phyloP scores from a whole-genome alignment of 2,329 filamentous ascomycete species.

The Ceratocystis colombiana region DNA sequence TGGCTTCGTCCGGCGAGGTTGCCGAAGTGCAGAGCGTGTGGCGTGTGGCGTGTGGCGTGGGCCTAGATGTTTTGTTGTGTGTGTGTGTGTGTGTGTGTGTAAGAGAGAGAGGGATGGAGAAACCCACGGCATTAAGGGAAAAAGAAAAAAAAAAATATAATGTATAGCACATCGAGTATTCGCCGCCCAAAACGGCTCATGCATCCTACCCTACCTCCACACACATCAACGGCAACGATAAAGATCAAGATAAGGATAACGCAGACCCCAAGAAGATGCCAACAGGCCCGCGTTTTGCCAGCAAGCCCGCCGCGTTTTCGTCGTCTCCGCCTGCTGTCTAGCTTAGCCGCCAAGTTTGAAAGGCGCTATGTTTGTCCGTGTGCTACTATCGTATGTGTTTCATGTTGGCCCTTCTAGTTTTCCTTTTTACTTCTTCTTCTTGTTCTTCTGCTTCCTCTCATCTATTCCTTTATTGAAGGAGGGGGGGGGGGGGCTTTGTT shows the following conservation, averaged over 20 bases:
- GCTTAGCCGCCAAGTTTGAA: background rate
- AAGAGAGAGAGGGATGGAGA: background rate
- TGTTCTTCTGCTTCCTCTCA: no score
- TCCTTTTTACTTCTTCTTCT: background rate
- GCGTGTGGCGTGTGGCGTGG: background rate
- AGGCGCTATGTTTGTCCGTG: conserved; percentile 4
- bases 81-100: background rate
- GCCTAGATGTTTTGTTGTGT: background rate
- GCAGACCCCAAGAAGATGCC: no score
- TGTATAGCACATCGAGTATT: background rate
- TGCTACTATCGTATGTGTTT: conserved; percentile 13
- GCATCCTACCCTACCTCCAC: background rate
- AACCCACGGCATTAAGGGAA: background rate
- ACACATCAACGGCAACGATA: background rate
- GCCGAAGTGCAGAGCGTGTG: no score
- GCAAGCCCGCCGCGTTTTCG: background rate
- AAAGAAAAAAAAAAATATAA: background rate
- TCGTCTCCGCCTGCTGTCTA: background rate
- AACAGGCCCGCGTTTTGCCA: background rate
- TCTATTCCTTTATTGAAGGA: background rate
- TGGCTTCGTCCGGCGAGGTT: background rate
- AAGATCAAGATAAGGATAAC: background rate
- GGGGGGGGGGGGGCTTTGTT: background rate
- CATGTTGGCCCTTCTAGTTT: conserved; percentile 8
- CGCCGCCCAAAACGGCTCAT: no score